phyloP scores from a whole-genome alignment of 2,329 filamentous ascomycete genomes.

The Monosporascus sp. region DNA sequence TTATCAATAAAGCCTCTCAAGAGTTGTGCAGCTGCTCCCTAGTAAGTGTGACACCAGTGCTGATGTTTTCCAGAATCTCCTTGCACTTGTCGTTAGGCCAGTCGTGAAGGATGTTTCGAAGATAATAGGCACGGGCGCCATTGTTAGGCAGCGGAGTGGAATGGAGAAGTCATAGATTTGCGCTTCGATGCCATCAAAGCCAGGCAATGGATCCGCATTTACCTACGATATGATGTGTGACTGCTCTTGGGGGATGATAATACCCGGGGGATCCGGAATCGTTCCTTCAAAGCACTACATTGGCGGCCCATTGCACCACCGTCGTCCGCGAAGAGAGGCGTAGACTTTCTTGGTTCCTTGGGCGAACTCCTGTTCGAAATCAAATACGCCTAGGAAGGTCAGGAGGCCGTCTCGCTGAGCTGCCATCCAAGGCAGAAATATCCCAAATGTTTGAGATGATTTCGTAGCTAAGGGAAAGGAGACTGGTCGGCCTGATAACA shows the following conservation, averaged over 20 bases:
- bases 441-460: conserved; percentile 9
- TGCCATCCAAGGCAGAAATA: conserved; percentile 16
- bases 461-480: conserved; percentile 11
- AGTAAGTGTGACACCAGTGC: not conserved
- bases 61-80: not conserved
- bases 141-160: conserved; percentile 10
- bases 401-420: conserved; percentile 12
- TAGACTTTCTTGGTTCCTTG: conserved; percentile 2
- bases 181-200: conserved; percentile 12
- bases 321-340: conserved; percentile 17
- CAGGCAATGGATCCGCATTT: conserved; percentile 9
- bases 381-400: conserved; percentile 9
- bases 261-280: conserved; percentile 12
- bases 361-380: conserved; percentile 13
- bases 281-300: conserved; percentile 9
- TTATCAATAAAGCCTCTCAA: no score
- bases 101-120: not conserved
- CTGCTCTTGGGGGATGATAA: conserved; percentile 16
- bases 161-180: conserved; percentile 15
- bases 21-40: no score
- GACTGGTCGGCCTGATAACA: conserved; percentile 6
- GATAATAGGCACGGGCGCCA: conserved; percentile 2
- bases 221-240: conserved; percentile 11
- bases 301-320: conserved; percentile 18
- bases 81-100: not conserved